Percentiles rank a stretch among this genome's conserved stretches.
Evolutionary conservation across 2,329 filamentous ascomycete species (phyloP).

Genomic region (Purpureocillium lavendulum): DNA sequence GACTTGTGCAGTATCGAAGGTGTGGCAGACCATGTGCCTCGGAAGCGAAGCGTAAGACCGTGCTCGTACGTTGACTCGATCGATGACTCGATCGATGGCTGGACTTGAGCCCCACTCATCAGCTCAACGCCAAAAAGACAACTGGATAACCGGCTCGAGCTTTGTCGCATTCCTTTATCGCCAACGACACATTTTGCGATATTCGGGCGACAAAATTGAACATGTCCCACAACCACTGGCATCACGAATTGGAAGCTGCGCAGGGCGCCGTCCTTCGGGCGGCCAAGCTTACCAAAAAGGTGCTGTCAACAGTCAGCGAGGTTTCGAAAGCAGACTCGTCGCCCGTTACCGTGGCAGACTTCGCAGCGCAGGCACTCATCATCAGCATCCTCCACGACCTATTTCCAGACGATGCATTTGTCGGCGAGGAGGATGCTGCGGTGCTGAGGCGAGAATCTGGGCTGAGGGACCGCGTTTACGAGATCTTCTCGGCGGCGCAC

Average conservation of each 20-base stretch:
- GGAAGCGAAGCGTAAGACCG: no score
- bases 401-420: conserved; percentile 48
- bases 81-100: no score
- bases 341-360: conserved; percentile 57
- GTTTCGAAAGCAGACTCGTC: conserved; percentile 49
- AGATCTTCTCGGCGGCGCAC: conserved; percentile 32
- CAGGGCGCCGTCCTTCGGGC: conserved; percentile 44
- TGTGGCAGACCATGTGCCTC: no score
- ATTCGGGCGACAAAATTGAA: no score
- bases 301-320: conserved; percentile 32
- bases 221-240: conserved; percentile 12
- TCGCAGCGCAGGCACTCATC: conserved; percentile 54
- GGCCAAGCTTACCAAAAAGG: conserved; percentile 45
- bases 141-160: no score
- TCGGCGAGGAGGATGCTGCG: conserved; percentile 52
- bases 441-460: conserved; percentile 38
- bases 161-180: no score
- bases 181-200: no score
- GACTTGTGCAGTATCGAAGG: no score
- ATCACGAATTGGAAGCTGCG: conserved; percentile 22
- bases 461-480: conserved; percentile 46
- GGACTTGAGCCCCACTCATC: no score
- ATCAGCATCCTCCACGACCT: conserved; percentile 44
- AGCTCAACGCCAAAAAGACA: no score
- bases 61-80: no score